These are phyloP conservation scores for Pestalotiopsis sp. DNA, from an alignment of 2,329 filamentous ascomycete genomes.

Conservation along the genomic window DNA sequence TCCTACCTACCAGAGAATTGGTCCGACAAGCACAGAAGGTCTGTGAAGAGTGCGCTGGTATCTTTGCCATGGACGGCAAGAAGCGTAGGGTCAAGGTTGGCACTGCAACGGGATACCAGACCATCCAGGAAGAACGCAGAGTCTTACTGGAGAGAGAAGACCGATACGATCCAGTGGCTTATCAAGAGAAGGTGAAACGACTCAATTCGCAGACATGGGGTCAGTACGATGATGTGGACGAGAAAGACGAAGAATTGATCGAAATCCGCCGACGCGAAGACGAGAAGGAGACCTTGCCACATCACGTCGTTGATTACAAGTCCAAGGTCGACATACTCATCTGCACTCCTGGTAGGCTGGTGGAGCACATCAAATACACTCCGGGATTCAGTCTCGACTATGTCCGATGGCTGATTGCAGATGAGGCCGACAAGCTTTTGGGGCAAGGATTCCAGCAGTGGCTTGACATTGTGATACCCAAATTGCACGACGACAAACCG, in stretches of 20 bases:
- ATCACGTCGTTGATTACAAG: conserved; percentile 65
- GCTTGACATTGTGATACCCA: conserved; percentile 72
- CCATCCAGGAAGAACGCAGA: conserved; percentile 67
- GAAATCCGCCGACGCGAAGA: conserved; percentile 29
- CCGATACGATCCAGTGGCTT: conserved; percentile 67
- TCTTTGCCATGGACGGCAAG: conserved; percentile 54
- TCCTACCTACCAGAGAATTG: conserved; percentile 88
- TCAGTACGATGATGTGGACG: conserved; percentile 38
- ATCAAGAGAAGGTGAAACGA: conserved; percentile 39
- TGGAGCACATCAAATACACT: conserved; percentile 87
- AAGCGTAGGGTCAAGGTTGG: conserved; percentile 74
- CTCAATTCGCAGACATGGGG: conserved; percentile 44
- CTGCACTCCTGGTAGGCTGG: conserved; percentile 87
- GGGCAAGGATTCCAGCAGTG: conserved; percentile 93
- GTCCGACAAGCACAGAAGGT: conserved; percentile 84
- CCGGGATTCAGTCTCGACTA: conserved; percentile 78
- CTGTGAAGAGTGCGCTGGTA: conserved; percentile 72
- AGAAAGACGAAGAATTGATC: conserved; percentile 32
- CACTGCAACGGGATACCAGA: conserved; percentile 80
- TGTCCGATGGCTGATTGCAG: conserved; percentile 86
- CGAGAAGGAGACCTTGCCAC: conserved; percentile 44
- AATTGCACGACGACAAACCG: conserved; percentile 50
- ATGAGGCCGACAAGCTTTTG: conserved; percentile 90
- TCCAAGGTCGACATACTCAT: conserved; percentile 87
- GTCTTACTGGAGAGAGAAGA: conserved; percentile 43